These are phyloP conservation scores for Acarospora socialis DNA, from an alignment of 2,329 filamentous ascomycete genomes.

Conservation along the genomic window DNA sequence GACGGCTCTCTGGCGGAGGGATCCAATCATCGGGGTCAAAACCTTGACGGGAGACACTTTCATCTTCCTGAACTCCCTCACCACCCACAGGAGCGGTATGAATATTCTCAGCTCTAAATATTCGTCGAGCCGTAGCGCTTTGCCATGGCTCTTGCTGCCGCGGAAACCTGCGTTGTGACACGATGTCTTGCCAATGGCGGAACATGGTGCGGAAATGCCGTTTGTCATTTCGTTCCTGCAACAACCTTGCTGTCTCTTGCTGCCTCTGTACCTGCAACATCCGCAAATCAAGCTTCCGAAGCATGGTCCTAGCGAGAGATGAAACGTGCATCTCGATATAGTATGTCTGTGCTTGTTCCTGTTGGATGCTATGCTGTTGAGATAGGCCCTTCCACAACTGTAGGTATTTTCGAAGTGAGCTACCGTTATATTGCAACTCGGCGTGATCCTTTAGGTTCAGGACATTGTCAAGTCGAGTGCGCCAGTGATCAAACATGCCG, in stretches of 20 bases:
- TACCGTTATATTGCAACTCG: constrained; percentile 7
- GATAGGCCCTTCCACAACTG: not conserved
- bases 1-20: constrained; percentile 19
- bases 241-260: constrained; percentile 37
- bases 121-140: constrained; percentile 20
- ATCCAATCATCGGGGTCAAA: constrained; percentile 25
- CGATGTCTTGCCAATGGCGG: constrained; percentile 33
- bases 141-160: constrained; percentile 3
- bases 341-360: no score
- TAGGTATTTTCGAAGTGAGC: no score
- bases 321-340: constrained; percentile 34
- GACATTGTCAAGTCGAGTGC: constrained; percentile 13
- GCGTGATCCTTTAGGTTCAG: constrained; percentile 16
- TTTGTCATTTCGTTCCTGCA: constrained; percentile 38
- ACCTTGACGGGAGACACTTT: no score
- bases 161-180: not conserved
- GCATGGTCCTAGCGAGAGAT: constrained; percentile 29
- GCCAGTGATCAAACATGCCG: constrained; percentile 22
- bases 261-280: constrained; percentile 40
- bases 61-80: constrained; percentile 21
- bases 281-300: constrained; percentile 44
- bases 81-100: no score
- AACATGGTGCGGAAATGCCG: constrained; percentile 43
- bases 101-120: no score
- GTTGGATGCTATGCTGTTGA: no score